Evolutionary conservation across 192 early-diverging fungal species (phyloP).

Genomic region (Tieghemiomyces parasiticus): DNA sequence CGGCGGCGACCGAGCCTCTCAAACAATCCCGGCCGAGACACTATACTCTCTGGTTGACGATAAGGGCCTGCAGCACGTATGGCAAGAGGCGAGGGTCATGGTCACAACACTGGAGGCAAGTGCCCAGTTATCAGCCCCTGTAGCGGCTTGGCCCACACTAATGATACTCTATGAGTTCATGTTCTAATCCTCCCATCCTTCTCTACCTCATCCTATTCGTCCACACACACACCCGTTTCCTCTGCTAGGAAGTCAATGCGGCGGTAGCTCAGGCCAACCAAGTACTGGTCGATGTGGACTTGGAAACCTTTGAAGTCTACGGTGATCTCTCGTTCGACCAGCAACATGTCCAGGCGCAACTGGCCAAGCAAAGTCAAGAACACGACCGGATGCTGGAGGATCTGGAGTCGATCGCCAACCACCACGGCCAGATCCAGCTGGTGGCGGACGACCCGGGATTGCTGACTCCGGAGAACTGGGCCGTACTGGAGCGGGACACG

Average conservation of each 20-base stretch:
- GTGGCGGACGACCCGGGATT: conserved; percentile 1
- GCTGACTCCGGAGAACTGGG: not conserved
- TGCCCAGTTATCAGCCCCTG: not conserved
- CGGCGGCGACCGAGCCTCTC: too few relatives aligned
- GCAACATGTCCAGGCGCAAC: conserved; percentile 2
- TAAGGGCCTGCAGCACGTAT: not conserved
- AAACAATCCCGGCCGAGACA: not conserved
- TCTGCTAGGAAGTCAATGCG: not conserved
- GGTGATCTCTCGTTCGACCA: conserved; percentile 4
- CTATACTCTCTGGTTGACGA: conserved; percentile 5
- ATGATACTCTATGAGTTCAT: not conserved
- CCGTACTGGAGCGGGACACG: conserved; percentile 8
- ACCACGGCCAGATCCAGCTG: not conserved
- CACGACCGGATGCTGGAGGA: conserved; percentile 1
- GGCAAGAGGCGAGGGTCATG: not conserved
- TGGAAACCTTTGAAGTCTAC: not conserved
- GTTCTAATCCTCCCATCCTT: too few relatives aligned
- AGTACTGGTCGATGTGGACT: not conserved
- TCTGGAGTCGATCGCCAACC: conserved; percentile 2
- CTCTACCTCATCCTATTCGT: too few relatives aligned
- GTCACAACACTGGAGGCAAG: not conserved
- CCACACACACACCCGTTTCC: not conserved
- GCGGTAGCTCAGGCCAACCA: not conserved
- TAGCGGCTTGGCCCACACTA: too few relatives aligned
- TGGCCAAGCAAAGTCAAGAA: not conserved